Percentiles rank a stretch among this genome's conserved stretches.
phyloP scores from a whole-genome alignment of 1,139 yeast genomes.

The Pichia sp. region DNA sequence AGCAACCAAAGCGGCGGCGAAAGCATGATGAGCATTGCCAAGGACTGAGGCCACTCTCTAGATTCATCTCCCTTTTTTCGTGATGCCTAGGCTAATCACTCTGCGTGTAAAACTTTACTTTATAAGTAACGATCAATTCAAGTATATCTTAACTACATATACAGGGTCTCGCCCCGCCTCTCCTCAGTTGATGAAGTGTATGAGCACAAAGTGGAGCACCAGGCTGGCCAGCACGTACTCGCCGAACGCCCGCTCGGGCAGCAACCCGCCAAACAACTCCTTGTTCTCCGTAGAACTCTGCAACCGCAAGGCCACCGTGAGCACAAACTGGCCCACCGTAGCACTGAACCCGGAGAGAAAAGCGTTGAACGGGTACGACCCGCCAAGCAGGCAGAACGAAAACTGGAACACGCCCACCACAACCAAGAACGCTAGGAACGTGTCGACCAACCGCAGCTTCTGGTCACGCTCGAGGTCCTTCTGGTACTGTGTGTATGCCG shows the following conservation, averaged over 20 bases:
- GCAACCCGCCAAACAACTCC: conserved; percentile 46
- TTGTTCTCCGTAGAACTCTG: conserved; percentile 49
- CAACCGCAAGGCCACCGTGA: conserved; percentile 73
- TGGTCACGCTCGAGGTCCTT: conserved; percentile 31
- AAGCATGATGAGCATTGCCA: conserved; percentile 32
- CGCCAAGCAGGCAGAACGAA: conserved; percentile 67
- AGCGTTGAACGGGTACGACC: conserved; percentile 95
- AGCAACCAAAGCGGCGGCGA: conserved; percentile 25
- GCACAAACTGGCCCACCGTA: conserved; percentile 93
- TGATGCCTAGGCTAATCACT: background rate
- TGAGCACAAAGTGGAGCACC: conserved; percentile 80
- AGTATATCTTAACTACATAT: background rate
- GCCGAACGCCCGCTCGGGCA: conserved; percentile 78
- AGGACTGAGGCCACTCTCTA: too few relatives aligned
- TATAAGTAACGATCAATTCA: background rate
- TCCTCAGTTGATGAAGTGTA: conserved; percentile 77
- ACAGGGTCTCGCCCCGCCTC: background rate
- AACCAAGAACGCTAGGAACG: conserved; percentile 74
- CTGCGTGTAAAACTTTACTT: conserved; percentile 12
- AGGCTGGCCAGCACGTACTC: conserved; percentile 87
- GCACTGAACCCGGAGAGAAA: conserved; percentile 88
- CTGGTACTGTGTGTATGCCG: conserved; percentile 19
- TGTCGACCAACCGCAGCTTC: conserved; percentile 63
- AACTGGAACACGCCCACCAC: conserved; percentile 74
- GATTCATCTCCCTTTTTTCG: too few relatives aligned